phyloP scores from a whole-genome alignment of 2,329 filamentous ascomycete species.

The Paracoccidioides brasiliensis region DNA sequence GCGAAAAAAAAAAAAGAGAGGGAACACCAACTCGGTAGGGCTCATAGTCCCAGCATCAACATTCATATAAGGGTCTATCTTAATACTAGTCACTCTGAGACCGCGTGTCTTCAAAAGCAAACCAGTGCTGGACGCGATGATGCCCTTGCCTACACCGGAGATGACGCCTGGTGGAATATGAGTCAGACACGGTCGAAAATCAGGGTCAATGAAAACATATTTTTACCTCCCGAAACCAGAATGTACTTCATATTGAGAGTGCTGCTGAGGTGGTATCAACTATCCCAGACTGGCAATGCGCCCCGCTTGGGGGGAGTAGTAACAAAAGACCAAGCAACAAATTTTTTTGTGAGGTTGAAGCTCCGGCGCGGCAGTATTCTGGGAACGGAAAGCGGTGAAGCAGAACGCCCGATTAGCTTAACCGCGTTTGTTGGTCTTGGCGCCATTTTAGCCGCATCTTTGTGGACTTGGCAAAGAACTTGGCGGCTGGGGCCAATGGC shows the following conservation, averaged over 20 bases:
- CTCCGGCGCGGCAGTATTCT: background rate
- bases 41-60: slow-evolving; percentile 63
- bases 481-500: background rate
- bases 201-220: slow-evolving; percentile 20
- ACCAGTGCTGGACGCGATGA: slow-evolving; percentile 62
- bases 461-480: too few species aligned
- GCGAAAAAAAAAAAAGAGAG: slow-evolving; percentile 4
- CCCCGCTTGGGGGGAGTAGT: background rate
- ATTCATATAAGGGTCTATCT: slow-evolving; percentile 63
- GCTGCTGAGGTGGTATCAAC: background rate
- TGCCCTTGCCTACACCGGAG: slow-evolving; percentile 45
- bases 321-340: background rate
- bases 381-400: background rate
- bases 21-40: slow-evolving; percentile 43
- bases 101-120: slow-evolving; percentile 69
- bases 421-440: background rate
- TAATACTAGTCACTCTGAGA: slow-evolving; percentile 58
- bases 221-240: slow-evolving; percentile 67
- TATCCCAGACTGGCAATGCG: background rate
- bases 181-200: background rate
- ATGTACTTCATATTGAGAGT: slow-evolving; percentile 61
- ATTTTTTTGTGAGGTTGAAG: background rate
- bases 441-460: too few species aligned
- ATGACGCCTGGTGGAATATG: slow-evolving; percentile 28
- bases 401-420: too few species aligned